Percentiles rank a stretch among this genome's conserved stretches.
Conservation (phyloP, 2,329 filamentous ascomycete species). For the Septoria petroselini region DNA sequence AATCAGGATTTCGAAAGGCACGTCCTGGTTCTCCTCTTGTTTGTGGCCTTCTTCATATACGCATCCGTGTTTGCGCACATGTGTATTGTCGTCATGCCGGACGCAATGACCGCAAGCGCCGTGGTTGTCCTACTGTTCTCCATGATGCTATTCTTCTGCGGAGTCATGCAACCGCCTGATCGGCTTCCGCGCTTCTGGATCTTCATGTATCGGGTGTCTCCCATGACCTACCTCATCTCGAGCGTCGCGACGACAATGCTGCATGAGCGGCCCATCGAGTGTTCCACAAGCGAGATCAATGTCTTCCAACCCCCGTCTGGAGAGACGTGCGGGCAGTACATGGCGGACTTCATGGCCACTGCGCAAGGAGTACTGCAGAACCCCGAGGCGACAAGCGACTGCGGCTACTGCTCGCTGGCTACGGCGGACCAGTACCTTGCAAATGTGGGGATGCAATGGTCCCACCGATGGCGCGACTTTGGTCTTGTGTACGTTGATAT, state of each 20-base stretch:
- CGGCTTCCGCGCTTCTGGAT: slow-evolving; percentile 69
- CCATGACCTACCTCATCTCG: slow-evolving; percentile 73
- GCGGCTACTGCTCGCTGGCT: slow-evolving; percentile 38
- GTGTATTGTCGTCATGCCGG: slow-evolving; percentile 68
- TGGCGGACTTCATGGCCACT: slow-evolving; percentile 29
- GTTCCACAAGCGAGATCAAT: slow-evolving; percentile 65
- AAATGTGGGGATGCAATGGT: slow-evolving; percentile 41
- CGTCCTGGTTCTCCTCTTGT: slow-evolving; percentile 70
- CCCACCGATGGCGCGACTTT: slow-evolving; percentile 48
- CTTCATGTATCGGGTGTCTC: slow-evolving; percentile 76
- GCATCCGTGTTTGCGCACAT: slow-evolving; percentile 72
- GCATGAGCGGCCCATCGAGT: slow-evolving; percentile 61
- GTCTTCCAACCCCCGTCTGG: slow-evolving; percentile 59
- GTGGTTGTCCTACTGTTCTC: slow-evolving; percentile 70
- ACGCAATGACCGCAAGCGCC: slow-evolving; percentile 69
- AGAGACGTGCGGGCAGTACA: slow-evolving; percentile 39
- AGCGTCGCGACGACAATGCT: slow-evolving; percentile 67
- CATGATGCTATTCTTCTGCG: slow-evolving; percentile 63
- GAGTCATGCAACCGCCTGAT: slow-evolving; percentile 63
- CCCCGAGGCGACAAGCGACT: slow-evolving; percentile 33
- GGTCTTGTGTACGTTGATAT: slow-evolving; percentile 44
- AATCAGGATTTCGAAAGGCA: slow-evolving; percentile 71
- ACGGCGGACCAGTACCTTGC: slow-evolving; percentile 39
- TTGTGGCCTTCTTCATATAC: slow-evolving; percentile 65
- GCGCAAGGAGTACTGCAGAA: slow-evolving; percentile 38